These are phyloP conservation scores for Malassezia vespertilionis DNA, from an alignment of 1,284 basidiomycete genomes.

Conservation along the genomic window DNA sequence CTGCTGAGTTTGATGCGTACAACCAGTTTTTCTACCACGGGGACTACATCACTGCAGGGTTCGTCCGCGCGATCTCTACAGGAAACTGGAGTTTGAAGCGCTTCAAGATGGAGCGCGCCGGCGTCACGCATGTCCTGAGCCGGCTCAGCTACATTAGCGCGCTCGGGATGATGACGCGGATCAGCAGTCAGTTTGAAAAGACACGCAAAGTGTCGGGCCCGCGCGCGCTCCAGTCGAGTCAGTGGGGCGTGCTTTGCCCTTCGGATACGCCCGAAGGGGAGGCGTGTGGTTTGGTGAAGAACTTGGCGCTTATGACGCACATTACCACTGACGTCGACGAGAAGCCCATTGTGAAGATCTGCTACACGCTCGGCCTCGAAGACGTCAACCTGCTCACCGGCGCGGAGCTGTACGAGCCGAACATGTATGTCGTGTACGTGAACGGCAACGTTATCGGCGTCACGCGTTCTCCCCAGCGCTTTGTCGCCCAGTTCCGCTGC, in stretches of 20 bases:
- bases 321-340: constrained; percentile 99
- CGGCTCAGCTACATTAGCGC: constrained; percentile 93
- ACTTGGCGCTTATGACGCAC: constrained; percentile 97
- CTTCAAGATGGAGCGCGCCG: constrained; percentile 99
- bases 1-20: constrained; percentile 88
- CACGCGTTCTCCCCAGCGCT: constrained; percentile 71
- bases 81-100: constrained; percentile 99
- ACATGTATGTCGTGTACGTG: constrained; percentile 89
- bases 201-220: constrained; percentile 97
- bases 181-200: constrained; percentile 98
- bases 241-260: constrained; percentile 98
- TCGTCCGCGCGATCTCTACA: constrained; percentile 94
- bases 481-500: constrained; percentile 80
- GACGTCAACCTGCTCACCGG: constrained; percentile 88
- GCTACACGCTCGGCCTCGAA: constrained; percentile 91
- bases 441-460: constrained; percentile 93
- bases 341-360: constrained; percentile 76
- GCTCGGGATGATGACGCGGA: constrained; percentile 99
- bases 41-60: constrained; percentile 89
- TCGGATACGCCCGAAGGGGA: constrained; percentile 99
- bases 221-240: constrained; percentile 88
- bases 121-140: constrained; percentile 96
- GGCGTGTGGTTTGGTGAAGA: constrained; percentile 97
- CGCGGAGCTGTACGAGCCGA: constrained; percentile 80
- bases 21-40: constrained; percentile 74